A percentile compares a stretch with the other conserved stretches of the same genome.
These are phyloP conservation scores for Plasmodiophora brassicae DNA, from an alignment of 208 protist species.

Conservation along the genomic window DNA sequence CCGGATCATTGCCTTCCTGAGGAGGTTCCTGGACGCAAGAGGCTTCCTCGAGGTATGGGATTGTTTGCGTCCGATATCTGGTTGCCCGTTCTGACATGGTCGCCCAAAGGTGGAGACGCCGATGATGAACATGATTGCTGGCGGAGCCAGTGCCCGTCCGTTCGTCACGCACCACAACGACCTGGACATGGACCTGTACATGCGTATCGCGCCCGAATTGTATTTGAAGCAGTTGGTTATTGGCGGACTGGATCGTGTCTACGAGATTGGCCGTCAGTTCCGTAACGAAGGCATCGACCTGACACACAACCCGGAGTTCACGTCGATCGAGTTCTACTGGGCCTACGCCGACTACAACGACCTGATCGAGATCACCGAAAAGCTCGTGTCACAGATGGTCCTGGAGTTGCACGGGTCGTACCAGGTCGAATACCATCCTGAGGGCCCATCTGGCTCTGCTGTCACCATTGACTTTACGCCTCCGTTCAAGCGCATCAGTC, in stretches of 20 bases:
- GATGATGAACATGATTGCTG: conserved; percentile 88
- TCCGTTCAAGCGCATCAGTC: conserved; percentile 90
- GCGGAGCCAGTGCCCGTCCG: conserved; percentile 95
- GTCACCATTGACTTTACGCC: conserved; percentile 95
- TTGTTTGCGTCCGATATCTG: no score
- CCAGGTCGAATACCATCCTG: conserved; percentile 84
- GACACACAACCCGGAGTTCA: conserved; percentile 99
- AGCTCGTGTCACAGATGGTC: conserved; percentile 78
- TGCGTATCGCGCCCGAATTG: conserved; percentile 98
- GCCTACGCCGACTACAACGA: conserved; percentile 99
- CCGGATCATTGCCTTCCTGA: conserved; percentile 91
- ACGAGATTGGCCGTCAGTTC: conserved; percentile 98
- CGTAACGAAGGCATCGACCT: conserved; percentile 95
- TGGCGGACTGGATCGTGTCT: conserved; percentile 98
- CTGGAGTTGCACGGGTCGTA: conserved; percentile 82
- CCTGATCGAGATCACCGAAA: conserved; percentile 94
- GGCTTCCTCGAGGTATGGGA: conserved; percentile 53
- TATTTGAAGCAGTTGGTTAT: conserved; percentile 99
- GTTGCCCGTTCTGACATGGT: no score
- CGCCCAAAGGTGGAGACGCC: conserved; percentile 85
- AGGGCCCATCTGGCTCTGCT: conserved; percentile 55
- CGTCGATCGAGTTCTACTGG: conserved; percentile 90
- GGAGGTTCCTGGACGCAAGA: conserved; percentile 73
- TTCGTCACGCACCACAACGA: conserved; percentile 99
- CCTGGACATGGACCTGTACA: conserved; percentile 92